These are phyloP conservation scores for Thelephora aurantiotincta DNA, from an alignment of 768 basidiomycete species.

Conservation along the genomic window DNA sequence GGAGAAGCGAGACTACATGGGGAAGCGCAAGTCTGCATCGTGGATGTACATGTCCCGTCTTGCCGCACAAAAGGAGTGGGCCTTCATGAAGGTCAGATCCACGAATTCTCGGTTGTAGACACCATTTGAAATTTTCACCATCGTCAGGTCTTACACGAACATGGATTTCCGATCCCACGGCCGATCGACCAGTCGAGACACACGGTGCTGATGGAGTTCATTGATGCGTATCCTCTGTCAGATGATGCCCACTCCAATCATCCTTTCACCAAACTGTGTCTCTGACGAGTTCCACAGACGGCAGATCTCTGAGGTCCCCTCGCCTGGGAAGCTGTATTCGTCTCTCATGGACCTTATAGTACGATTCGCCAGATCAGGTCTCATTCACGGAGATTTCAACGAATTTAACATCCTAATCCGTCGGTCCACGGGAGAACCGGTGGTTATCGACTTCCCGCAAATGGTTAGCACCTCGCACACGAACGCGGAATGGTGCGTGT, in stretches of 20 bases:
- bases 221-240: slow-evolving; percentile 90
- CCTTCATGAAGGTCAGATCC: slow-evolving; percentile 83
- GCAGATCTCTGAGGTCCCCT: slow-evolving; percentile 70
- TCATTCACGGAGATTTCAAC: slow-evolving; percentile 99
- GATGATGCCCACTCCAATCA: slow-evolving; percentile 14
- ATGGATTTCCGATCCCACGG: slow-evolving; percentile 84
- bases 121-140: neutral
- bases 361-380: slow-evolving; percentile 80
- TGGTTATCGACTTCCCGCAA: slow-evolving; percentile 98
- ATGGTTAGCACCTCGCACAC: slow-evolving; percentile 97
- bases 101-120: neutral
- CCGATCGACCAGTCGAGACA: slow-evolving; percentile 94
- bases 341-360: slow-evolving; percentile 91
- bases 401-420: slow-evolving; percentile 97
- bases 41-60: slow-evolving; percentile 99
- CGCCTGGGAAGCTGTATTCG: slow-evolving; percentile 85
- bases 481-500: slow-evolving; percentile 85
- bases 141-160: slow-evolving; percentile 72
- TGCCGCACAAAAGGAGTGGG: slow-evolving; percentile 95
- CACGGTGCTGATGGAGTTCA: slow-evolving; percentile 90
- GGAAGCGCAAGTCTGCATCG: slow-evolving; percentile 87
- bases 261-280: neutral
- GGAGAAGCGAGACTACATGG: slow-evolving; percentile 89
- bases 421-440: slow-evolving; percentile 57
- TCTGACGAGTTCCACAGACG: slow-evolving; percentile 35